phyloP scores from a whole-genome alignment of 148 eudicot genomes.

The Nepenthes mirabilis region DNA sequence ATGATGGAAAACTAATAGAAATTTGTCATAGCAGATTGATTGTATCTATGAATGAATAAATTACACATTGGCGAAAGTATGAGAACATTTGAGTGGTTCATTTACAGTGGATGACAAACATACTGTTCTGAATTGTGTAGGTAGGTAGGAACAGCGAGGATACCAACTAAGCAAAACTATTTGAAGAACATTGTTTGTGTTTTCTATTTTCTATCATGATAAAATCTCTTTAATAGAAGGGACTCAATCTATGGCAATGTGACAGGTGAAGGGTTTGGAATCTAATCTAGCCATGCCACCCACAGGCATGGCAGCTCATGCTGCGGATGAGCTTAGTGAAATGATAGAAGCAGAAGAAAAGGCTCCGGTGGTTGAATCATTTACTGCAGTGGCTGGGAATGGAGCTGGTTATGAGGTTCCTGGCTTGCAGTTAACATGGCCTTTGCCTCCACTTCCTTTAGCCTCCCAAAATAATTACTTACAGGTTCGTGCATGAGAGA shows the following conservation, averaged over 20 bases:
- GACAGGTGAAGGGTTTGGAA: slow-evolving; percentile 31
- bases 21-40: too few relatives aligned
- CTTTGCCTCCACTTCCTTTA: slow-evolving; percentile 32
- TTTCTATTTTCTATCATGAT: background rate
- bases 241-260: background rate
- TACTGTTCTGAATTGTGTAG: background rate
- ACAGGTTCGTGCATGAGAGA: slow-evolving; percentile 31
- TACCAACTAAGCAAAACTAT: background rate
- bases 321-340: slow-evolving; percentile 44
- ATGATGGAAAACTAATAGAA: too few relatives aligned
- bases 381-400: slow-evolving; percentile 7
- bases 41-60: too few relatives aligned
- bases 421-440: slow-evolving; percentile 16
- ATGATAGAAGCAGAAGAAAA: slow-evolving; percentile 34
- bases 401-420: slow-evolving; percentile 14
- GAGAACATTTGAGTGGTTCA: background rate
- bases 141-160: background rate
- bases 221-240: background rate
- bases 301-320: slow-evolving; percentile 83
- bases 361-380: slow-evolving; percentile 17
- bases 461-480: slow-evolving; percentile 27
- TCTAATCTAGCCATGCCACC: slow-evolving; percentile 28
- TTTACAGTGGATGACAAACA: background rate
- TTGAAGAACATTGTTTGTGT: background rate
- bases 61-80: too few relatives aligned